A percentile compares a stretch with the other conserved stretches of the same genome.
Conservation (phyloP, 2,329 filamentous ascomycete species). For the Acrocalymma vagum region DNA sequence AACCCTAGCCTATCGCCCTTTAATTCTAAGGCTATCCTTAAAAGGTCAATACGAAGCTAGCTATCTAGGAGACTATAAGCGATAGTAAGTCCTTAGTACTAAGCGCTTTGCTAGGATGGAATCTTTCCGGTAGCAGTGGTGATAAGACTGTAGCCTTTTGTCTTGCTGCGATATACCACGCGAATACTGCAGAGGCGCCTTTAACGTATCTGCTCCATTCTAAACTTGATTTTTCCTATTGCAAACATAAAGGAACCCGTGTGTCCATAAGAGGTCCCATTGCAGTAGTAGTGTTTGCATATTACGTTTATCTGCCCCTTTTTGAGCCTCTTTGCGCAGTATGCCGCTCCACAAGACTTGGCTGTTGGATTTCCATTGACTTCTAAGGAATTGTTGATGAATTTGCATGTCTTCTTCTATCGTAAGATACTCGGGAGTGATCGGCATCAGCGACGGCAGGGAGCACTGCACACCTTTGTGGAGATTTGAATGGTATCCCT, state of each 20-base stretch:
- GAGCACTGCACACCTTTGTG: no score
- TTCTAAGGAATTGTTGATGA: slow-evolving; percentile 13
- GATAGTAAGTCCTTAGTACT: no score
- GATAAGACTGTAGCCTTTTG: slow-evolving; percentile 30
- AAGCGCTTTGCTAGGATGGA: no score
- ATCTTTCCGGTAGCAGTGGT: slow-evolving; percentile 34
- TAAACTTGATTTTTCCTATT: slow-evolving; percentile 1
- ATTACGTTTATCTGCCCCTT: slow-evolving; percentile 30
- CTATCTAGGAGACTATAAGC: no score
- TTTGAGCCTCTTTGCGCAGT: slow-evolving; percentile 21
- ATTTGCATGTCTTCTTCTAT: slow-evolving; percentile 23
- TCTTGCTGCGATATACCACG: slow-evolving; percentile 28
- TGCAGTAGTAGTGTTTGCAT: slow-evolving; percentile 35
- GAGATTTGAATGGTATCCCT: no score
- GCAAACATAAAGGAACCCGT: slow-evolving; percentile 18
- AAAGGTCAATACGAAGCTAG: no score
- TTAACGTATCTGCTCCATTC: slow-evolving; percentile 27
- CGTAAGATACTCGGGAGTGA: slow-evolving; percentile 21
- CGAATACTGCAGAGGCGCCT: slow-evolving; percentile 34
- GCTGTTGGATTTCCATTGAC: slow-evolving; percentile 16
- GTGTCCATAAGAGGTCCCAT: slow-evolving; percentile 32
- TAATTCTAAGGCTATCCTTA: no score
- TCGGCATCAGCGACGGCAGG: no score
- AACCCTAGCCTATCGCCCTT: no score
- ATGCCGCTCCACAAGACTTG: slow-evolving; percentile 41